Base-by-base conservation (phyloP, 305 asterid species). In the Solanum hybrid region DNA sequence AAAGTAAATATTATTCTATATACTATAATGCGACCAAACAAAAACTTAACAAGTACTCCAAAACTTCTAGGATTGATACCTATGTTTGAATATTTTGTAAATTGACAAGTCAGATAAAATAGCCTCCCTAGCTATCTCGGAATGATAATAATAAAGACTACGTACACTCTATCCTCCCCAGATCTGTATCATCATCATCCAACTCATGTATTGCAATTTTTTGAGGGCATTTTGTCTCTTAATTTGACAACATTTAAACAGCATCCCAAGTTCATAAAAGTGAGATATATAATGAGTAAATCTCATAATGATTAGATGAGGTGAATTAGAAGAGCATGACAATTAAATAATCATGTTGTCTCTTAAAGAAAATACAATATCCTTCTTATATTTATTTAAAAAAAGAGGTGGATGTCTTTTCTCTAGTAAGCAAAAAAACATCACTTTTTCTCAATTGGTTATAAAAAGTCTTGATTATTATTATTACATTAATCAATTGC, bases 321-420 rank as follows among this genome's bases (percentile, higher is more conserved):
- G 31, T 13, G 88, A 84, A 84, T 84, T 51, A 84, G 76, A 84
- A 89, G 93, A 92, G 96, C 96, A 93, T 92, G 94, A 81, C 90
- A 90, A 76, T 57, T 89, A 33, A 89, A 68, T 90, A 93, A 93
- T 94, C 93, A 94, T 92, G 45, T 27, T 94, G 96, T 92, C 95
- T 90, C 93, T 36, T 22, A 26, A 90, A 24, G 86, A 65, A 90
- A 75, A 88, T 87, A 79, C 91, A 89, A 37, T 37, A 87, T 91
- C 82, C 91, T 91, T 91, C 94, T 90, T 91, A 90, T 88, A 78
- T 89, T 51, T 31, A 33, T 33, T 57, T 83, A 14, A 26, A 84
- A 83, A 84, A 84, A 20, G 22, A 29, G 80, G 37, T 79, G 89
- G 83, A 90, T 91, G 91, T 91, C 93, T 91, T 92, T 91, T 91